Percentiles rank a stretch among this genome's conserved stretches.
Conservation (phyloP, 2,329 filamentous ascomycete genomes). For the Beauveria sp. region DNA sequence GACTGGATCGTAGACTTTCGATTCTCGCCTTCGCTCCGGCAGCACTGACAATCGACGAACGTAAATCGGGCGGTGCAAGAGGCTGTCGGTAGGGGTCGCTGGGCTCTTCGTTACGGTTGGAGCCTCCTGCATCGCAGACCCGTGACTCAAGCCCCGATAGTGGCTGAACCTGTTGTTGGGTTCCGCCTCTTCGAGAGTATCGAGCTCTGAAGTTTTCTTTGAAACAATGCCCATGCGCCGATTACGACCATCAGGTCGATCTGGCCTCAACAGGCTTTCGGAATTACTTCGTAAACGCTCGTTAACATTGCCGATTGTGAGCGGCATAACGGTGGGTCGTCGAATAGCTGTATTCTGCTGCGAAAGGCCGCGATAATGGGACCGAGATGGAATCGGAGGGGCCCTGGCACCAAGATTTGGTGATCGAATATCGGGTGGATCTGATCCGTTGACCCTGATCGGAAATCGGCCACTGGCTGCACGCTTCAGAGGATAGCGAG, state of each 20-base stretch:
- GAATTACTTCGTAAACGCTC: conserved; percentile 62
- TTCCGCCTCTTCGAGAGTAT: conserved; percentile 55
- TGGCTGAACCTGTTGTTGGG: conserved; percentile 59
- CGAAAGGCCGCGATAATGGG: conserved; percentile 70
- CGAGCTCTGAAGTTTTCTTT: conserved; percentile 51
- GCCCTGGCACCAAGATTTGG: conserved; percentile 54
- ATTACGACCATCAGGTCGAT: conserved; percentile 47
- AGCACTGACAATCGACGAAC: conserved; percentile 56
- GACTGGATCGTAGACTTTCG: conserved; percentile 51
- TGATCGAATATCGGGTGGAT: conserved; percentile 60
- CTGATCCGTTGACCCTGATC: conserved; percentile 66
- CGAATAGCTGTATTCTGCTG: conserved; percentile 59
- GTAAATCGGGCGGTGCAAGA: conserved; percentile 52
- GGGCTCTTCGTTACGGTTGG: conserved; percentile 42
- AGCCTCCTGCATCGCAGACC: conserved; percentile 57
- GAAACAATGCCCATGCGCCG: conserved; percentile 59
- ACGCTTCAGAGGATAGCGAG: conserved; percentile 59
- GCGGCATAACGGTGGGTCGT: conserved; percentile 63
- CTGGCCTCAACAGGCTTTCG: conserved; percentile 48
- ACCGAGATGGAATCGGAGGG: conserved; percentile 68
- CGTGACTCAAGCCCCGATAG: conserved; percentile 58
- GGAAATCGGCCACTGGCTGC: conserved; percentile 59
- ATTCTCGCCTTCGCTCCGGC: conserved; percentile 56
- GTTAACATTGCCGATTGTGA: conserved; percentile 61
- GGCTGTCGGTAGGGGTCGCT: conserved; percentile 51